phyloP scores from a whole-genome alignment of 768 basidiomycete species.

The Pluteus cervinus region DNA sequence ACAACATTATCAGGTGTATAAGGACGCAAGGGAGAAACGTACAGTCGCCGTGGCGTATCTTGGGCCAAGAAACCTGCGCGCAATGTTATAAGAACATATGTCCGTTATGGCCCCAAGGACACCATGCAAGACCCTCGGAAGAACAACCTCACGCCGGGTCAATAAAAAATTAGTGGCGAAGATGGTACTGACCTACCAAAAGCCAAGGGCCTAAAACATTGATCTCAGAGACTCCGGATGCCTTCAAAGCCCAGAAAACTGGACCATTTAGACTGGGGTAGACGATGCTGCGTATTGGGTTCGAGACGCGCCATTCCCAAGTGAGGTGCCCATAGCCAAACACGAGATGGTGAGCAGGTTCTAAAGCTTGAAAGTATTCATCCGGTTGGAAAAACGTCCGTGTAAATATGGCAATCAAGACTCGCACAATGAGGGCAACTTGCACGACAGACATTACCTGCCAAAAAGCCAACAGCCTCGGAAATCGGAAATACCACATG shows the following conservation, averaged over 20 bases:
- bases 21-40: constrained; percentile 21
- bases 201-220: constrained; percentile 33
- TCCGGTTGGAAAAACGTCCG: constrained; percentile 94
- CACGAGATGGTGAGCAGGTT: constrained; percentile 83
- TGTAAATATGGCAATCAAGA: constrained; percentile 62
- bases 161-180: constrained; percentile 4
- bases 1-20: constrained; percentile 5
- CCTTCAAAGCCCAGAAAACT: constrained; percentile 65
- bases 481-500: no score
- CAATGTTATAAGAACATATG: constrained; percentile 60
- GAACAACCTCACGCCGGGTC: constrained; percentile 44
- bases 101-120: constrained; percentile 76
- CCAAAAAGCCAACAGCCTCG: no score
- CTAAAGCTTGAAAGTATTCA: constrained; percentile 93
- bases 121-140: constrained; percentile 76
- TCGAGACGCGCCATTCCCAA: constrained; percentile 85
- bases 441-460: no score
- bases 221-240: constrained; percentile 41
- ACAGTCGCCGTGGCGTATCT: constrained; percentile 59
- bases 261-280: constrained; percentile 83
- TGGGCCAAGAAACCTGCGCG: constrained; percentile 50
- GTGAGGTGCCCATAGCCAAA: constrained; percentile 91
- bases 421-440: constrained; percentile 45
- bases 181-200: constrained; percentile 50
- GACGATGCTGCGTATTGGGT: constrained; percentile 72